Conservation (phyloP, 2,329 filamentous ascomycete genomes). For the Zarea fungicola region DNA sequence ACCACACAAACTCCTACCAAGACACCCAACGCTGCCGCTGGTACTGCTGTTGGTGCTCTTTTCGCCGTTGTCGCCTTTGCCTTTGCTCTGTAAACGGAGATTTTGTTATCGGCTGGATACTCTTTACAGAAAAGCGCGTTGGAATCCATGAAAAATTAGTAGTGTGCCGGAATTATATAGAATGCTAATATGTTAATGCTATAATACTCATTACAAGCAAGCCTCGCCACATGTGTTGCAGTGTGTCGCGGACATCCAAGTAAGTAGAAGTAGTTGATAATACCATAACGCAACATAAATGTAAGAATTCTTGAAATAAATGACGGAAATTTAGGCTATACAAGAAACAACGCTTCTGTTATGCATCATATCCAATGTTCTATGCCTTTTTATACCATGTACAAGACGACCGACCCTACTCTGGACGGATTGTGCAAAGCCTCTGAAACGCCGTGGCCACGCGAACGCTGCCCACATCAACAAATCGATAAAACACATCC, state of each 20-base stretch:
- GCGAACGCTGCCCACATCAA: conserved; percentile 6
- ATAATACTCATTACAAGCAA: conserved; percentile 1
- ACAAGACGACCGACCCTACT: not conserved
- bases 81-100: not conserved
- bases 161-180: not conserved
- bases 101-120: not conserved
- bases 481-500: conserved; percentile 8
- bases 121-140: not conserved
- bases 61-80: not conserved
- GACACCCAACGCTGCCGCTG: conserved; percentile 5
- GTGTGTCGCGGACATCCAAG: too few relatives aligned
- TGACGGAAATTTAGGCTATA: too few relatives aligned
- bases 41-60: conserved; percentile 5
- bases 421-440: not conserved
- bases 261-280: too few relatives aligned
- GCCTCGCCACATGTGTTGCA: too few relatives aligned
- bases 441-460: conserved; percentile 6
- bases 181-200: not conserved
- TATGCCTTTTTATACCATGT: not conserved
- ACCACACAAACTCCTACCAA: not conserved
- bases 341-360: too few relatives aligned
- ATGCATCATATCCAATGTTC: too few relatives aligned
- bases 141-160: not conserved
- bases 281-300: too few relatives aligned
- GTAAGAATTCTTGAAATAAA: too few relatives aligned